Percentiles rank a stretch among this genome's conserved stretches.
These are phyloP conservation scores for Aspergillus sp. DNA, from an alignment of 2,329 filamentous ascomycete species.

Conservation along the genomic window DNA sequence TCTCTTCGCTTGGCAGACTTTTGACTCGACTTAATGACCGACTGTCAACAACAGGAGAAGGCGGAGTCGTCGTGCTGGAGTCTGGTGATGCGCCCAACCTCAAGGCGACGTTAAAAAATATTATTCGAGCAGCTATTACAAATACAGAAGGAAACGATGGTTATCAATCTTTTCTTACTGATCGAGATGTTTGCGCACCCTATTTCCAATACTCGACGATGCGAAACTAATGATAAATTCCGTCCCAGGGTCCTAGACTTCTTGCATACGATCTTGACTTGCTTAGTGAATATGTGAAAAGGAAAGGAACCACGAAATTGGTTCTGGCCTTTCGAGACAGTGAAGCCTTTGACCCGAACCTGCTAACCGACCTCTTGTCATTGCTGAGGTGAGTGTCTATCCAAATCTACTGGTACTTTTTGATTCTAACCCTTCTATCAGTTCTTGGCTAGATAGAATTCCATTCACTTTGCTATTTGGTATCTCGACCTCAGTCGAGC, in stretches of 20 bases:
- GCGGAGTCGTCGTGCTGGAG: slow-evolving; percentile 37
- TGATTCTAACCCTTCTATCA: slow-evolving; percentile 25
- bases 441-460: slow-evolving; percentile 58
- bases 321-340: slow-evolving; percentile 43
- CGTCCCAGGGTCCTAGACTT: slow-evolving; percentile 32
- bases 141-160: slow-evolving; percentile 33
- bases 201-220: background rate
- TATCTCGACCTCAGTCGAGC: slow-evolving; percentile 59
- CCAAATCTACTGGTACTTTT: background rate
- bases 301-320: slow-evolving; percentile 32
- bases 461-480: slow-evolving; percentile 57
- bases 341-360: slow-evolving; percentile 41
- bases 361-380: slow-evolving; percentile 43
- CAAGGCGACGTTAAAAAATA: slow-evolving; percentile 42
- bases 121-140: slow-evolving; percentile 39
- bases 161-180: slow-evolving; percentile 34
- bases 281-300: slow-evolving; percentile 37
- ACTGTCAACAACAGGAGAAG: slow-evolving; percentile 24
- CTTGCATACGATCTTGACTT: slow-evolving; percentile 44
- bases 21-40: slow-evolving; percentile 32
- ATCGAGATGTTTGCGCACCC: slow-evolving; percentile 30
- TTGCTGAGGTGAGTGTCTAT: slow-evolving; percentile 39
- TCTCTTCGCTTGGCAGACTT: slow-evolving; percentile 36
- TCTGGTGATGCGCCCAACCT: slow-evolving; percentile 42
- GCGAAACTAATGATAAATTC: slow-evolving; percentile 7